Conservation (phyloP, 768 basidiomycete species). For the Suillus tomentosus region DNA sequence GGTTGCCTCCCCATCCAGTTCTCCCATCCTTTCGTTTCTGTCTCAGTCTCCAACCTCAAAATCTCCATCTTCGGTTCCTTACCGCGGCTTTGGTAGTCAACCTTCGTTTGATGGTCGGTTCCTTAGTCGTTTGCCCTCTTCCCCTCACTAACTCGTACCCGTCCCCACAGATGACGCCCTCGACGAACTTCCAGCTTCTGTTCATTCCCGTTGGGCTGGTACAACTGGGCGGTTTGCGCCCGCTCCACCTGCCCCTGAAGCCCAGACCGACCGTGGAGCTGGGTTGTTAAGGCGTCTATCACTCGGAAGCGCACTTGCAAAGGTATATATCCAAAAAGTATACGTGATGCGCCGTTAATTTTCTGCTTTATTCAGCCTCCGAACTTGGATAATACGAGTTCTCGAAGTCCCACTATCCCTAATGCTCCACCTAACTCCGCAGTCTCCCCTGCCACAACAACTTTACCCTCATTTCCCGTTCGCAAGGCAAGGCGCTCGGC, state of each 20-base stretch:
- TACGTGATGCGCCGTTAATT: background rate
- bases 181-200: conserved; percentile 43
- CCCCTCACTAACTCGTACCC: background rate
- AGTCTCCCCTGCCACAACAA: conserved; percentile 19
- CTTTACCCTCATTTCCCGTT: conserved; percentile 28
- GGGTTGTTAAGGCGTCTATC: conserved; percentile 77
- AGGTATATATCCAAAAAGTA: conserved; percentile 45
- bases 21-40: conserved; percentile 74
- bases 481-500: conserved; percentile 57
- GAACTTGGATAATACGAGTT: conserved; percentile 23
- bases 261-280: conserved; percentile 63
- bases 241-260: conserved; percentile 45
- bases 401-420: conserved; percentile 35
- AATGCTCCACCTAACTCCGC: conserved; percentile 56
- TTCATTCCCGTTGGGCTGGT: conserved; percentile 65
- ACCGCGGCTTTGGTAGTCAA: conserved; percentile 51
- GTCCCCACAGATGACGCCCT: conserved; percentile 39
- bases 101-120: conserved; percentile 65
- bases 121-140: conserved; percentile 2
- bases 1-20: conserved; percentile 57
- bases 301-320: conserved; percentile 57
- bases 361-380: conserved; percentile 15
- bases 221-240: conserved; percentile 54
- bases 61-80: conserved; percentile 57
- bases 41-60: conserved; percentile 57